Evolutionary conservation across 1,139 yeast genomes (phyloP).

Genomic region (Wickerhamomyces sp.): DNA sequence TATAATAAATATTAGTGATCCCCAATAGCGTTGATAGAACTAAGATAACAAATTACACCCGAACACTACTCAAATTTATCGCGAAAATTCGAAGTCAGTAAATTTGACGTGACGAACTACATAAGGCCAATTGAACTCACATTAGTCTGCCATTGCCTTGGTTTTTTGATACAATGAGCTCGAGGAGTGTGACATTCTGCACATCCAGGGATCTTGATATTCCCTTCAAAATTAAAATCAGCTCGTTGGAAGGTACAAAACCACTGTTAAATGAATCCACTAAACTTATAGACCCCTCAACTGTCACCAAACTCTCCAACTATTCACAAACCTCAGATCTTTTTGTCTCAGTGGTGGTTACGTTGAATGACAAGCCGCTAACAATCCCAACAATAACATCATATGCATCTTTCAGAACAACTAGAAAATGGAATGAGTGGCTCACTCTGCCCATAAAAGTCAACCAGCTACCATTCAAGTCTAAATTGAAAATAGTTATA

Average conservation of each 20-base stretch:
- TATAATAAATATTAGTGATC: no score
- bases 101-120: no score
- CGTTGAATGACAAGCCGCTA: slow-evolving; percentile 55
- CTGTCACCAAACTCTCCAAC: slow-evolving; percentile 46
- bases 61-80: no score
- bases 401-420: slow-evolving; percentile 51
- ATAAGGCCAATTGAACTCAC: no score
- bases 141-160: no score
- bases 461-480: slow-evolving; percentile 58
- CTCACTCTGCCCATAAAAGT: slow-evolving; percentile 65
- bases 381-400: slow-evolving; percentile 66
- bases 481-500: slow-evolving; percentile 56
- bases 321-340: slow-evolving; percentile 53
- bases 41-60: no score
- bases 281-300: slow-evolving; percentile 49
- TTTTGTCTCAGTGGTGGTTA: slow-evolving; percentile 56
- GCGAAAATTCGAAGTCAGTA: no score
- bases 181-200: slow-evolving; percentile 61
- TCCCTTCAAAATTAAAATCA: slow-evolving; percentile 47
- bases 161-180: slow-evolving; percentile 6
- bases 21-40: no score
- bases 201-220: slow-evolving; percentile 65
- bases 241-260: slow-evolving; percentile 43
- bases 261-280: slow-evolving; percentile 47
- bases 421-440: slow-evolving; percentile 54